Evolutionary conservation across 2,329 filamentous ascomycete species (phyloP), one percentile per base, ranked within the genome.

Genomic region (Alternaria arborescens): DNA sequence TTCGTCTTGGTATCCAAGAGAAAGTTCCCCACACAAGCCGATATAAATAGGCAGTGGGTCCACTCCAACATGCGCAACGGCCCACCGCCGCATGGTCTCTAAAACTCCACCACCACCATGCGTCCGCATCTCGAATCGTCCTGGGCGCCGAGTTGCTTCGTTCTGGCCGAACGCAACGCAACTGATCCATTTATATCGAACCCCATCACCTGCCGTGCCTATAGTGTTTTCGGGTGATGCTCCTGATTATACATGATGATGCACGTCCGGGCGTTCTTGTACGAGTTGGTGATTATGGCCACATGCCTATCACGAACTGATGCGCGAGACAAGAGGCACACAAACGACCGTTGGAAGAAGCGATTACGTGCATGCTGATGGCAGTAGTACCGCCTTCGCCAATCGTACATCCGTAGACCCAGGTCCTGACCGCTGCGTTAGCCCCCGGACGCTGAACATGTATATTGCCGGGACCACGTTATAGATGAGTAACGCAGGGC

Each of bases 21-120:
- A 12, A 16, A 36, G 14, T 36, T 36, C 53, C 53, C 58, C 52
- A 60, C 53, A 44, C 41, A 26, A 6, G 40, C 41, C 48, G 55
- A 51, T 61, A 61, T 59, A 54, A 61, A 59, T 61, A 61, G 59
- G 41, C 32, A 24, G 41, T 36, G 44, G 38, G 30, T 38, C 56
- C 41, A 42, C 47, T 38, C 36, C 47, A 44, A 22, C 55, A 52
- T 28, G 46, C 36, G 46, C 54, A 26, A 40, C 44, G 55, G 38
- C 40, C 55, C 46, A 57, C 55, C 26, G 20, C 20, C 24, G 36
- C 58, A 16, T 40, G 22, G 54, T 14, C 53, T 22, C 46, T 41
- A 32, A 30, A 18, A 32, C 52, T 22, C 28, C 44, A 22, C 40
- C 47, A 30, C 52, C 32, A 24, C 54, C 22, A 26, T 44, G 41